Percentiles rank a stretch among this genome's conserved stretches.
These are phyloP conservation scores for Solidago caesia DNA, from an alignment of 129 eudicot species.

Conservation along the genomic window DNA sequence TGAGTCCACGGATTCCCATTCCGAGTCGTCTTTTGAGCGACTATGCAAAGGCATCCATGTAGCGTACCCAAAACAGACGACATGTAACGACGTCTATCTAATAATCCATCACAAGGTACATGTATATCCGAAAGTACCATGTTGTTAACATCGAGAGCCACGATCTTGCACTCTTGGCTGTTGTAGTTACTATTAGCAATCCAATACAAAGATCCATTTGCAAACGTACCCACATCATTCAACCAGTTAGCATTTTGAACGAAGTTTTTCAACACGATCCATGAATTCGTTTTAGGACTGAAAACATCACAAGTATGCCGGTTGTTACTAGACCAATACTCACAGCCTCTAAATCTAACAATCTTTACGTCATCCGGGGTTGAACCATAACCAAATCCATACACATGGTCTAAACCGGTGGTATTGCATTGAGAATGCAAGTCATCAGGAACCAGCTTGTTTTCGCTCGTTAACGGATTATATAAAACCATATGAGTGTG, in stretches of 20 bases:
- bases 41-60: neutral
- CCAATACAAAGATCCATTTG: neutral
- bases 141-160: neutral
- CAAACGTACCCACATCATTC: neutral
- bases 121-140: neutral
- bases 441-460: neutral
- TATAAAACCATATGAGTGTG: neutral
- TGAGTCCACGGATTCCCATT: too few species aligned
- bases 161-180: neutral
- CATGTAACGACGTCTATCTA: neutral
- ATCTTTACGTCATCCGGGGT: neutral
- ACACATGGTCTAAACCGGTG: neutral
- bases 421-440: neutral
- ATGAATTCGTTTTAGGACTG: neutral
- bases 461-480: neutral
- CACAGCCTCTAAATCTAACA: neutral
- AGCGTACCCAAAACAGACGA: neutral
- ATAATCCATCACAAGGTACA: neutral
- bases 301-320: neutral
- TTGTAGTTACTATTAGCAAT: neutral
- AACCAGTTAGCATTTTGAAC: too few species aligned
- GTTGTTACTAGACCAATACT: neutral
- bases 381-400: conserved; percentile 11
- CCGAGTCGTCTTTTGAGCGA: too few species aligned
- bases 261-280: neutral